These are phyloP conservation scores for Sindora glabra DNA, from an alignment of 306 rosid species.

Conservation along the genomic window DNA sequence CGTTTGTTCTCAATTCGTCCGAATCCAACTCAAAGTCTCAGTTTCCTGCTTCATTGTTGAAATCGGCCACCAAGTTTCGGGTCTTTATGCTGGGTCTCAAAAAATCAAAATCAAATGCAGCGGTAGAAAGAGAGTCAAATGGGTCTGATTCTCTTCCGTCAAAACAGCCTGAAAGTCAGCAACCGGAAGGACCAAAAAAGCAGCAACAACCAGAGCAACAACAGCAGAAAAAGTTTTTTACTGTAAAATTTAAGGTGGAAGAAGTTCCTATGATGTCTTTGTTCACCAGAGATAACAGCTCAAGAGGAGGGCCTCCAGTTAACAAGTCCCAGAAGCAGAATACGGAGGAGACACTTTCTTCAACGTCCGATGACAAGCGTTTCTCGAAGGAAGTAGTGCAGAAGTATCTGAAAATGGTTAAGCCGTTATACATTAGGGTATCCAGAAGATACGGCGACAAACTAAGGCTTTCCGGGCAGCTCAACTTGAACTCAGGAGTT, in stretches of 20 bases:
- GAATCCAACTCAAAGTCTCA: slow-evolving; percentile 58
- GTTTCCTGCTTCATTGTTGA: slow-evolving; percentile 52
- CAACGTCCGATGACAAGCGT: slow-evolving; percentile 54
- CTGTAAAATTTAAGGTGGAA: slow-evolving; percentile 77
- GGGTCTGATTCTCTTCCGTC: slow-evolving; percentile 11
- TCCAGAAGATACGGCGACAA: slow-evolving; percentile 72
- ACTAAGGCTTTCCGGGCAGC: slow-evolving; percentile 42
- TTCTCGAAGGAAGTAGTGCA: slow-evolving; percentile 81
- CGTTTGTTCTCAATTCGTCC: slow-evolving; percentile 26
- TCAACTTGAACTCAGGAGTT: slow-evolving; percentile 15
- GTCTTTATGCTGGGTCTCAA: slow-evolving; percentile 75
- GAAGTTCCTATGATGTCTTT: slow-evolving; percentile 80
- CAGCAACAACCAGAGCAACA: background rate
- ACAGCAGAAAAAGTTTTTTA: slow-evolving; percentile 38
- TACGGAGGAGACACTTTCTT: slow-evolving; percentile 27
- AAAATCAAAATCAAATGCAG: slow-evolving; percentile 37
- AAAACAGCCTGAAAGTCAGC: slow-evolving; percentile 4
- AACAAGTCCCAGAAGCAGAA: slow-evolving; percentile 28
- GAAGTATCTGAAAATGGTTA: slow-evolving; percentile 73
- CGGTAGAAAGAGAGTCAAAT: slow-evolving; percentile 30
- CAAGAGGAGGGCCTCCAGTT: slow-evolving; percentile 31
- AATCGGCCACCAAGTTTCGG: slow-evolving; percentile 82
- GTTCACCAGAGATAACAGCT: slow-evolving; percentile 73
- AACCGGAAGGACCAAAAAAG: background rate
- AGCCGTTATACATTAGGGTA: slow-evolving; percentile 78